Evolutionary conservation across 352 stramenopile species (phyloP), one percentile per base, ranked within the genome.

Genomic region (Globisporangium paddicum): DNA sequence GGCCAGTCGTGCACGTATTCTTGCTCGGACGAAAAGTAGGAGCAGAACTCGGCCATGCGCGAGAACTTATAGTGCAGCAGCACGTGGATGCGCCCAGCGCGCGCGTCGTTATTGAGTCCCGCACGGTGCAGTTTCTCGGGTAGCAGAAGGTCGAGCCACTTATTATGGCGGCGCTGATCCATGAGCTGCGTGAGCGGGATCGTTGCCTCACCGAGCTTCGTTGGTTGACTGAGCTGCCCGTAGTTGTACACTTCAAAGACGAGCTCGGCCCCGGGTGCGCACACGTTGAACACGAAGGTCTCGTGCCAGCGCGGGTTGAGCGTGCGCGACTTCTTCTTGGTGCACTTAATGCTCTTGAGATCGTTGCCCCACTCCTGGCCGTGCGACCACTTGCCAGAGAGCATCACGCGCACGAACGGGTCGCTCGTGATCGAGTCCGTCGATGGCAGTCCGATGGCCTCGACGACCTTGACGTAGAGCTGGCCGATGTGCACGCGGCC

Each of bases 351-450:
- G 48, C 76, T 90, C 66, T 89, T 87, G 56, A 92, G 71, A 45
- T 94, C 82, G 44, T 83, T 86, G 1, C 79, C 82, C 84, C 84
- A 94, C 60, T 90, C 80, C 62, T 94, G 84, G 18, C 82, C 82
- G 49, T 94, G 84, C 5, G 84, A 94, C 84, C 84, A 94, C 67
- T 90, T 90, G 59, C 84, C 84, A 13, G 82, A 87, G 32, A 94
- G 73, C 66, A 90, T 89, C 46, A 94, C 78, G 37, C 82, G 79
- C 38, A 94, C 84, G 55, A 94, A 94, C 28, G 84, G 84, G 57
- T 94, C 84, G 55, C 82, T 94, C 28, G 84, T 94, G 67, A 94
- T 94, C n/a, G 82, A 90, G 58, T 94, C 84, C 18, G 82, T 94
- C 4, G 84, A 94, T 21, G 84, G 84, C 42, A 94, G 66, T 23